Base-by-base conservation (phyloP, 306 rosid genomes). In the Corylus americana region DNA sequence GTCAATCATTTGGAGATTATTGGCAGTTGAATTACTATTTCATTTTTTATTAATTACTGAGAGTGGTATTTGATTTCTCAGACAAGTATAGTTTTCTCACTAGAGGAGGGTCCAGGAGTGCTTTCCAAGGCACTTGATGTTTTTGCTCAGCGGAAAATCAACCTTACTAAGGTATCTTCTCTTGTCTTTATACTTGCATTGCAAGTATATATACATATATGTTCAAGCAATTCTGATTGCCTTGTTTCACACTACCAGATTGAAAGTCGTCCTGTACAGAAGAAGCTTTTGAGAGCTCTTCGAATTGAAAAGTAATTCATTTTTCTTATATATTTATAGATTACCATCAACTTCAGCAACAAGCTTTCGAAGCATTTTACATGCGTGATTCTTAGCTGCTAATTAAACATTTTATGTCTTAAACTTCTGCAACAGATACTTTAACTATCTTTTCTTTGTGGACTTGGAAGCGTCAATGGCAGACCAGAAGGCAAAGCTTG, bases 401-500 rank as follows among this genome's bases (percentile, higher is more conserved):
- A 22, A 22, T 22, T 22, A 22, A 22, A 22, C 25, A 22, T 22
- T 22, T 82, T 66, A 29, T 71, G 55, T 78, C 55, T 71, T 82
- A 35, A 74, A 70, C 31, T 78, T 73, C n/a, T 83, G 25, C 48
- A 35, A n/a, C 84, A 93, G 99, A 81, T 90, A 88, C 84, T 95
- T 95, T 55, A 98, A 90, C 86, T 95, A 93, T 85, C 94, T 89
- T 79, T 95, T 95, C 81, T 95, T 91, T 84, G 96, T 91, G 82
- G 99, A 95, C 86, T 91, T 91, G 82, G 99, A 95, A 84, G 94
- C 97, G 49, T 95, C 99, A 67, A 91, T 95, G 99, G 99, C 99
- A 79, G 93, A 95, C 62, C 89, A 88, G 77, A 89, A 47, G 63
- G 98, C 99, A 49, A 97, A 95, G 84, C 93, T 93, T 71, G 99